A percentile compares a stretch with the other conserved stretches of the same genome.
Evolutionary conservation across 768 basidiomycete genomes (phyloP).

Genomic region (Cystofilobasidium ferigula): DNA sequence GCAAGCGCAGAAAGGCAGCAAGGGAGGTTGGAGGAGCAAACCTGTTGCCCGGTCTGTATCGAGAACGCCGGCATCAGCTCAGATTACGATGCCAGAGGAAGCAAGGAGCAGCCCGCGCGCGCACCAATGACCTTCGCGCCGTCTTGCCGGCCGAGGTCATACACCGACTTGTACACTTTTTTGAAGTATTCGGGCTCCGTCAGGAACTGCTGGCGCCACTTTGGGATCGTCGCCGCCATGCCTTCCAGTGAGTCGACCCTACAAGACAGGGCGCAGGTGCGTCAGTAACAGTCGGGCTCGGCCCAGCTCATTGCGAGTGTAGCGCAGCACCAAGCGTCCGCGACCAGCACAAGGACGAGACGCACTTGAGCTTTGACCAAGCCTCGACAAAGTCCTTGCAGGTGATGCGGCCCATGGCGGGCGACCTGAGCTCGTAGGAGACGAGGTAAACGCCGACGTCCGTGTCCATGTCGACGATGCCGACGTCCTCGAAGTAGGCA

Average conservation of each 20-base stretch:
- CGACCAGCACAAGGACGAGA: neutral
- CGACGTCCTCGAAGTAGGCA: conserved; percentile 35
- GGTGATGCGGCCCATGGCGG: conserved; percentile 36
- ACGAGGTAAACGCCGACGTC: conserved; percentile 39
- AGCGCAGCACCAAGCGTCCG: too few relatives aligned
- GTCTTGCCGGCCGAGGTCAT: conserved; percentile 34
- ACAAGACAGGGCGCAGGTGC: neutral
- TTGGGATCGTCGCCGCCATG: conserved; percentile 34
- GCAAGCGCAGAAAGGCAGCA: neutral
- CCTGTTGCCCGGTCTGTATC: conserved; percentile 36
- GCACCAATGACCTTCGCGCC: conserved; percentile 31
- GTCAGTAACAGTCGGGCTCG: neutral
- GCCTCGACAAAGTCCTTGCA: conserved; percentile 34
- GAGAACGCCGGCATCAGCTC: too few relatives aligned
- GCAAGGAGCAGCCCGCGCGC: neutral
- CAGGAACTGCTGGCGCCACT: conserved; percentile 32
- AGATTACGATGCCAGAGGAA: neutral
- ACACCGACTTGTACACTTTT: conserved; percentile 38
- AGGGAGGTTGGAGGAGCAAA: conserved; percentile 15
- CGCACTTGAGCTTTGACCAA: conserved; percentile 33
- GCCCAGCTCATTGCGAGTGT: too few relatives aligned
- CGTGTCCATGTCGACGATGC: conserved; percentile 30
- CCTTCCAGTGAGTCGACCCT: conserved; percentile 37
- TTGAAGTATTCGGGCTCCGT: conserved; percentile 38
- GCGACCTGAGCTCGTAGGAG: conserved; percentile 37